Percentiles rank a stretch among this genome's conserved stretches.
These are phyloP conservation scores for Agaricus bisporus DNA, from an alignment of 768 basidiomycete species.

Conservation along the genomic window DNA sequence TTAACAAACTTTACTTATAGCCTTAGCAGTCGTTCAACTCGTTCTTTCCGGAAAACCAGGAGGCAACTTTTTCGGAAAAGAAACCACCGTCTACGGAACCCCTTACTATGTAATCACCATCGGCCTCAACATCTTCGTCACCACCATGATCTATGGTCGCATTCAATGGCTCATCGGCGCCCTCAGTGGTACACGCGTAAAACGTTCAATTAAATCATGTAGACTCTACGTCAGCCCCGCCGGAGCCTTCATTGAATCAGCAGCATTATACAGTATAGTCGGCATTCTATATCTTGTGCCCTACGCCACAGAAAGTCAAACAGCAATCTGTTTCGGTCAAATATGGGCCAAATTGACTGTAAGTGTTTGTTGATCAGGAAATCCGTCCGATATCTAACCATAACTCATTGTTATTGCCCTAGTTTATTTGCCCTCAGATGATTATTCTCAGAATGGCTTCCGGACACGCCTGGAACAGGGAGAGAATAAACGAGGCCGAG, in stretches of 20 bases:
- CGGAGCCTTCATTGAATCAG: constrained; percentile 33
- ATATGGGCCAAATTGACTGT: constrained; percentile 38
- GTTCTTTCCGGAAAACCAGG: constrained; percentile 30
- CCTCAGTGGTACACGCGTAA: constrained; percentile 15
- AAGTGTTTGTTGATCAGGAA: constrained; percentile 11
- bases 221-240: constrained; percentile 30
- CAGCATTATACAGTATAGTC: constrained; percentile 30
- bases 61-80: constrained; percentile 34
- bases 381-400: not conserved
- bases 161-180: constrained; percentile 24
- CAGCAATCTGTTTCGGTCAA: constrained; percentile 30
- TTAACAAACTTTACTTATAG: constrained; percentile 15
- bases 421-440: constrained; percentile 14
- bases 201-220: constrained; percentile 16
- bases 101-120: constrained; percentile 37
- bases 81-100: constrained; percentile 29
- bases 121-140: constrained; percentile 35
- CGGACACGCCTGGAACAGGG: constrained; percentile 11
- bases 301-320: constrained; percentile 27
- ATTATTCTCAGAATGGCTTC: constrained; percentile 10
- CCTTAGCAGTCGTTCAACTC: constrained; percentile 34
- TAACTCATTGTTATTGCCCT: no score
- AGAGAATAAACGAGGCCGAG: constrained; percentile 10
- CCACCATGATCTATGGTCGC: constrained; percentile 32
- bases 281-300: constrained; percentile 33